Evolutionary conservation across 2,329 filamentous ascomycete genomes (phyloP), one percentile per base, ranked within the genome.

Genomic region (Penicillium sumatraense): DNA sequence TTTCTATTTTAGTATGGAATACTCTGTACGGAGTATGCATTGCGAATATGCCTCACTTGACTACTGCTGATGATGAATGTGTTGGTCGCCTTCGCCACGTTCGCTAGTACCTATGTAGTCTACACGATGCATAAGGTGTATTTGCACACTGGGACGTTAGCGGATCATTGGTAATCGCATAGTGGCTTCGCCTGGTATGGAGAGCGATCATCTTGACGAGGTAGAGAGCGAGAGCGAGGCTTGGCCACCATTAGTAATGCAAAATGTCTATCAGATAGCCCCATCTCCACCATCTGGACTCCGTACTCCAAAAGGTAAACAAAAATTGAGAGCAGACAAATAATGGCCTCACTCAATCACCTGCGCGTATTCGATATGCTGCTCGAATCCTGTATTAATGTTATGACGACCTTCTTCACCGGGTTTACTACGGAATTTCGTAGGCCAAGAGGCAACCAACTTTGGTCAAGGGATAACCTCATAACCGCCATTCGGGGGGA

Each of bases 381-480:
- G n/a, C n/a, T n/a, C n/a, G n/a, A n/a, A n/a, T n/a, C n/a, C n/a
- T n/a, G n/a, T n/a, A n/a, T n/a, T n/a, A n/a, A n/a, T n/a, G n/a
- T n/a, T n/a, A n/a, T n/a, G n/a, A n/a, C n/a, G n/a, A n/a, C n/a
- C n/a, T n/a, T n/a, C n/a, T n/a, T n/a, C n/a, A n/a, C n/a, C n/a
- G n/a, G n/a, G n/a, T n/a, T n/a, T n/a, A n/a, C 41, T n/a, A 5
- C 9, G 21, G 13, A 16, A 46, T 52, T 31, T 40, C 23, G 10
- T 42, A 23, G 11, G 38, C 38, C 38, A 36, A 31, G 27, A 51
- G 29, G 48, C 40, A 44, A 44, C 40, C 40, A 41, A 21, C 6
- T 3, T 8, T n/a, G 20, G 38, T 24, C n/a, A 40, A 35, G 47
- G 44, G 27, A 51, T 54, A 57, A 54, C 46, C 46, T 46, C 47